Percentiles rank a stretch among this genome's conserved stretches.
These are phyloP conservation scores for Daedaleopsis nitida DNA, from an alignment of 768 basidiomycete species.

Conservation along the genomic window DNA sequence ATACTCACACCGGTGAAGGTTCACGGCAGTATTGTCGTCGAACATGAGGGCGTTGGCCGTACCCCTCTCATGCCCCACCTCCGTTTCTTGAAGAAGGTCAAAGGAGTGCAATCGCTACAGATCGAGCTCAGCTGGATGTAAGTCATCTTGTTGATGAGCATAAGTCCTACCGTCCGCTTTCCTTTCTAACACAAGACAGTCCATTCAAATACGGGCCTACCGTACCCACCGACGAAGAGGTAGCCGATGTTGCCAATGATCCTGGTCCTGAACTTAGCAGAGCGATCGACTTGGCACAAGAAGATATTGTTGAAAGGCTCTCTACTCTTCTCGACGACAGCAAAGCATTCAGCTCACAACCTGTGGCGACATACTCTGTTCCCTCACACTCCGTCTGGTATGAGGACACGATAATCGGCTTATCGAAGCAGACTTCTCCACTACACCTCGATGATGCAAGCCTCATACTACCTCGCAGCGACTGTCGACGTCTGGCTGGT, in stretches of 20 bases:
- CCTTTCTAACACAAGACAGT: conserved; percentile 7
- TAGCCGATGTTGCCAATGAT: conserved; percentile 16
- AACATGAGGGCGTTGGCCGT: neutral
- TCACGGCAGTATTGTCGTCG: conserved; percentile 2
- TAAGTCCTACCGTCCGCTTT: neutral
- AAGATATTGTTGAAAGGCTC: conserved; percentile 24
- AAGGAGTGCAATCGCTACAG: conserved; percentile 58
- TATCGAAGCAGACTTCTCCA: neutral
- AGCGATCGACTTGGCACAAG: conserved; percentile 4
- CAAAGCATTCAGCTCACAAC: conserved; percentile 4
- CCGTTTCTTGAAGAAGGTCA: conserved; percentile 52
- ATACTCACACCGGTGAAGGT: conserved; percentile 25
- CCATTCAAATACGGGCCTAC: conserved; percentile 30
- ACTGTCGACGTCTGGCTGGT: conserved; percentile 36
- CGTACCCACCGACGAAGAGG: conserved; percentile 31
- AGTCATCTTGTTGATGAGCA: conserved; percentile 25
- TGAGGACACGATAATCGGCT: neutral
- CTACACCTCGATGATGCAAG: conserved; percentile 24
- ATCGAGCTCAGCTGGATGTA: conserved; percentile 73
- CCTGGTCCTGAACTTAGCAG: conserved; percentile 6
- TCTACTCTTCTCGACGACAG: conserved; percentile 13
- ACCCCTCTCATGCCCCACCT: neutral
- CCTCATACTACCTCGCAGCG: conserved; percentile 45
- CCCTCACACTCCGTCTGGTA: neutral
- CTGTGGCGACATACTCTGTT: neutral